Evolutionary conservation across 164 flowering plant species (phyloP).

Genomic region (Vitis cinerea): DNA sequence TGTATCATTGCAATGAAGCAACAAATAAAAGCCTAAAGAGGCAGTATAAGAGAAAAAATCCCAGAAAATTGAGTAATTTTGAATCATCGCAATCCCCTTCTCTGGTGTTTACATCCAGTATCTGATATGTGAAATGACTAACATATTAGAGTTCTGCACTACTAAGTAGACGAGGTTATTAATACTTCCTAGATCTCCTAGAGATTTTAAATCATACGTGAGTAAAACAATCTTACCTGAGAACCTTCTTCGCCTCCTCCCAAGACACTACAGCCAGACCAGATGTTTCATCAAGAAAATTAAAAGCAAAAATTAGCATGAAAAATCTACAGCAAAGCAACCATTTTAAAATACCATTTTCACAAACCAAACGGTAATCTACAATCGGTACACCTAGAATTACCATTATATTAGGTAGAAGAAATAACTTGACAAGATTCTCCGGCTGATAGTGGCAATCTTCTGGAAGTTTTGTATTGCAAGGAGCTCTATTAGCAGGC

Average conservation of each 20-base stretch:
- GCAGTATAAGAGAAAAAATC: neutral
- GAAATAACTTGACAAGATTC: slow-evolving; percentile 91
- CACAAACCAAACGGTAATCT: neutral
- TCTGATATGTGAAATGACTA: too few species aligned
- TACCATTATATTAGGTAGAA: slow-evolving; percentile 83
- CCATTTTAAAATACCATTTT: neutral
- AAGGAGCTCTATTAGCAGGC: slow-evolving; percentile 61
- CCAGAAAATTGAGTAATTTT: neutral
- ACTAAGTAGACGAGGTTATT: too few species aligned
- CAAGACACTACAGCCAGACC: slow-evolving; percentile 66
- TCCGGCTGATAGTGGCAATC: slow-evolving; percentile 99
- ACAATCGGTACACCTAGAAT: neutral
- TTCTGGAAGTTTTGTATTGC: slow-evolving; percentile 77
- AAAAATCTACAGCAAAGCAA: neutral
- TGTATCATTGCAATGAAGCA: neutral
- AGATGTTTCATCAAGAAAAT: slow-evolving; percentile 8
- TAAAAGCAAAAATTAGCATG: neutral
- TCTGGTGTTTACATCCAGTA: neutral
- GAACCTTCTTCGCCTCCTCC: slow-evolving; percentile 50
- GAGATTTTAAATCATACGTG: too few species aligned
- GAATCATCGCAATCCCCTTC: neutral
- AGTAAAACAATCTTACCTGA: slow-evolving; percentile 35
- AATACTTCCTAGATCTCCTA: too few species aligned
- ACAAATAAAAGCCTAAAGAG: neutral
- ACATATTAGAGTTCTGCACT: too few species aligned